Percentiles rank a stretch among this genome's conserved stretches.
Evolutionary conservation across 148 eudicot species (phyloP).

Genomic region (Rhododendron ovatum): DNA sequence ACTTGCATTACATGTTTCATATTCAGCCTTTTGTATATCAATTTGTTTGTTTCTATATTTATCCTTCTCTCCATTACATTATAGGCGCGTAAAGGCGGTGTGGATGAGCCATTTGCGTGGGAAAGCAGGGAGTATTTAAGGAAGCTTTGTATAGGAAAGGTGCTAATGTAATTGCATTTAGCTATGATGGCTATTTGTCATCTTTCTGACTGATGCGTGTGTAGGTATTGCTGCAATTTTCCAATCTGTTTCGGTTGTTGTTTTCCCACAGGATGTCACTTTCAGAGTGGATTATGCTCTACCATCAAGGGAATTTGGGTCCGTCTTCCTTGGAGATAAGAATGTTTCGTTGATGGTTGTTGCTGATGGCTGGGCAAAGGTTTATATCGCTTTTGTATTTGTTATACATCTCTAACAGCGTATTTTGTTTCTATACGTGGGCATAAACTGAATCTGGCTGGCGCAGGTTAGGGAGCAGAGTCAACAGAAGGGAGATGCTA

Average conservation of each 20-base stretch:
- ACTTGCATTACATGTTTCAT: conserved; percentile 5
- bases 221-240: not conserved
- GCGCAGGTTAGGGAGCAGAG: conserved; percentile 83
- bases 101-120: conserved; percentile 99
- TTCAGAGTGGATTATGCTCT: conserved; percentile 72
- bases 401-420: not conserved
- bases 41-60: not conserved
- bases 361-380: conserved; percentile 98
- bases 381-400: conserved; percentile 10
- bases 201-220: not conserved
- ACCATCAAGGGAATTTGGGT: conserved; percentile 71
- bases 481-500: conserved; percentile 70
- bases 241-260: not conserved
- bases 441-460: conserved; percentile 6
- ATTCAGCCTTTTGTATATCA: not conserved
- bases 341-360: conserved; percentile 69
- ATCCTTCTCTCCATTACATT: not conserved
- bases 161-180: conserved; percentile 9
- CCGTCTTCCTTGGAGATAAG: conserved; percentile 58
- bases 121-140: conserved; percentile 87
- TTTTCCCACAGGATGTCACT: conserved; percentile 59
- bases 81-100: conserved; percentile 84
- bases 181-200: not conserved
- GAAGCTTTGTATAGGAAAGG: conserved; percentile 96
- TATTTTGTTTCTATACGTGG: not conserved